phyloP scores from a whole-genome alignment of 176 grass and related monocot species.

The Thalia dealbata region DNA sequence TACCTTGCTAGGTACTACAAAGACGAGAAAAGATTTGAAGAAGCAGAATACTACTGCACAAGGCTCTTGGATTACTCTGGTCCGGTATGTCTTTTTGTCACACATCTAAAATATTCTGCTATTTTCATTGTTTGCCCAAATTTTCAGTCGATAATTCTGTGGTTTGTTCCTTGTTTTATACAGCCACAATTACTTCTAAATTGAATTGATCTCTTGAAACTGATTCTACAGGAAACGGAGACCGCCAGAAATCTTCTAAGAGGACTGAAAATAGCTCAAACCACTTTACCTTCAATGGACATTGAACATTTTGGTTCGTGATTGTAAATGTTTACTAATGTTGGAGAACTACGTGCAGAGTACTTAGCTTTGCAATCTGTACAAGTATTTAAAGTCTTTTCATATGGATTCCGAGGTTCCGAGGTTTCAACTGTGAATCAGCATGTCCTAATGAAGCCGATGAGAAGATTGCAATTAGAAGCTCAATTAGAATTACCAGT shows the following conservation, averaged over 20 bases:
- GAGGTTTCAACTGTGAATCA: background rate
- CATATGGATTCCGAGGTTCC: background rate
- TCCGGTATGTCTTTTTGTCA: constrained; percentile 52
- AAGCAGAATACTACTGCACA: constrained; percentile 79
- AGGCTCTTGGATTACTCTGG: constrained; percentile 89
- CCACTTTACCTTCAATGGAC: constrained; percentile 49
- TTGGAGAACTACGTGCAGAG: background rate
- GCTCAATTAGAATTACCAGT: too few relatives aligned
- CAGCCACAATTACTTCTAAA: constrained; percentile 4
- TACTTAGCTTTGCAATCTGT: background rate
- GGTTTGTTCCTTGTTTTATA: constrained; percentile 8
- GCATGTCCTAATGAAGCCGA: background rate
- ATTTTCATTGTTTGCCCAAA: background rate
- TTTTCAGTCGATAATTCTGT: constrained; percentile 5
- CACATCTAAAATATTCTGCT: background rate
- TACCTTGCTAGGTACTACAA: constrained; percentile 87
- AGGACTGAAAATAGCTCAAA: constrained; percentile 46
- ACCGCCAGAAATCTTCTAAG: constrained; percentile 67
- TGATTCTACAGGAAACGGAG: constrained; percentile 71
- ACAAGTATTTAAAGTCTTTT: background rate
- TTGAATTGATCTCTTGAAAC: background rate
- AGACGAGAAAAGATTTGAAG: constrained; percentile 54
- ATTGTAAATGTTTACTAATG: background rate
- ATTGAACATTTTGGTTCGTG: constrained; percentile 47
- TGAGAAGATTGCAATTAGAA: too few relatives aligned